A percentile compares a stretch with the other conserved stretches of the same genome.
These are phyloP conservation scores for Funneliformis mosseae DNA, from an alignment of 192 early-diverging fungal species.

Conservation along the genomic window DNA sequence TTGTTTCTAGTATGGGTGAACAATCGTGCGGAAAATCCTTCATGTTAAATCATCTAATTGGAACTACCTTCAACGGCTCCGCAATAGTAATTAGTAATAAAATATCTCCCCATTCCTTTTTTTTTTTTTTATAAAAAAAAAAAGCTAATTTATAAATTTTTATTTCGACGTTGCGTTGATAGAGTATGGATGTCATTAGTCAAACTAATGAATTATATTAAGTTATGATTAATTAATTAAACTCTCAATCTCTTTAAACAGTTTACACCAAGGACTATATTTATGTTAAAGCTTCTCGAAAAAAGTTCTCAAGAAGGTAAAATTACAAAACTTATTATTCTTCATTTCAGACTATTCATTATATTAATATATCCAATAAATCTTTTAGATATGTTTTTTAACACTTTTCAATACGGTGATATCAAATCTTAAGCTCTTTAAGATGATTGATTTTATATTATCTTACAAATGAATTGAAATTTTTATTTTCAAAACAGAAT, in stretches of 20 bases:
- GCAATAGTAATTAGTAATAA: slow-evolving; percentile 28
- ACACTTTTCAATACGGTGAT: slow-evolving; percentile 17
- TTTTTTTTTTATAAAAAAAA: neutral
- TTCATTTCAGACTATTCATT: too few species aligned
- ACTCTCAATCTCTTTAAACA: neutral
- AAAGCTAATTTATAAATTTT: neutral
- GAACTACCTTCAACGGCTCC: slow-evolving; percentile 27
- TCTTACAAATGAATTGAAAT: neutral
- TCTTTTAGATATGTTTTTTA: slow-evolving; percentile 1
- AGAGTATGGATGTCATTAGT: slow-evolving; percentile 33
- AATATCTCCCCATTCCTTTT: neutral
- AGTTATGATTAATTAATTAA: neutral
- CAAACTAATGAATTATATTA: neutral
- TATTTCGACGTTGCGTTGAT: slow-evolving; percentile 31
- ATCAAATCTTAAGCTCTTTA: slow-evolving; percentile 15
- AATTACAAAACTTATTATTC: neutral
- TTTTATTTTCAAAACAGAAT: neutral
- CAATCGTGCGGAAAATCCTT: slow-evolving; percentile 34
- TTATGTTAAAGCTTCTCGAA: slow-evolving; percentile 27
- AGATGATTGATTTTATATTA: neutral
- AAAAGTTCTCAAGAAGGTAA: slow-evolving; percentile 31
- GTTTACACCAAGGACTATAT: neutral
- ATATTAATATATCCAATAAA: too few species aligned
- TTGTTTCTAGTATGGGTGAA: slow-evolving; percentile 33
- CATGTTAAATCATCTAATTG: slow-evolving; percentile 29